phyloP scores from a whole-genome alignment of 805 yeast genomes.

The Candida morakotiae region DNA sequence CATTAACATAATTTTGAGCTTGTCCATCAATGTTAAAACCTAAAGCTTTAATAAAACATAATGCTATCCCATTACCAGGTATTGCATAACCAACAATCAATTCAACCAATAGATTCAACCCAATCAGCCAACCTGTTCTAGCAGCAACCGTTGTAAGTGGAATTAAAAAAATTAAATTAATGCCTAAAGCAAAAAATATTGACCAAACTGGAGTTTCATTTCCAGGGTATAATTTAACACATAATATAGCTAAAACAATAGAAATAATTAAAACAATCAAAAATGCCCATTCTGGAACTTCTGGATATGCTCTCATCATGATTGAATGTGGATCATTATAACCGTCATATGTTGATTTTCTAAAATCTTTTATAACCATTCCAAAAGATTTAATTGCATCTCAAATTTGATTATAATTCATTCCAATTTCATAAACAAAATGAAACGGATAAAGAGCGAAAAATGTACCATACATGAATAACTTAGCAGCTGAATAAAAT shows the following conservation, averaged over 20 bases:
- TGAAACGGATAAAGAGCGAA: conserved; percentile 25
- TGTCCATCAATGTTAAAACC: conserved; percentile 28
- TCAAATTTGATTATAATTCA: conserved; percentile 11
- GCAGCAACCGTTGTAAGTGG: conserved; percentile 47
- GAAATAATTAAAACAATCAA: conserved; percentile 20
- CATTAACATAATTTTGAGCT: conserved; percentile 25
- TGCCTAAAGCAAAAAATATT: conserved; percentile 47
- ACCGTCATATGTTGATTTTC: conserved; percentile 11
- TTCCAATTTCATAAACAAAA: conserved; percentile 12
- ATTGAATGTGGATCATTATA: conserved; percentile 24
- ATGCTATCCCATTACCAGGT: conserved; percentile 22
- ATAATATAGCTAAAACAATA: conserved; percentile 25
- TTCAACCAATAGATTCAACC: conserved; percentile 51
- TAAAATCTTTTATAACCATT: conserved; percentile 9
- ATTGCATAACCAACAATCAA: conserved; percentile 36
- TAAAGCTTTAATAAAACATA: conserved; percentile 18
- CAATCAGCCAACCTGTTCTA: conserved; percentile 45
- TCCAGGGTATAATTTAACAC: conserved; percentile 27
- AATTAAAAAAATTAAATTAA: conserved; percentile 47
- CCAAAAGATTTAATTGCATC: conserved; percentile 10
- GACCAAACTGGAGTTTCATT: conserved; percentile 59
- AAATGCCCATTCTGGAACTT: conserved; percentile 35
- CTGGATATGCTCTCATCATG: conserved; percentile 28
- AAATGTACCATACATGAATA: conserved; percentile 23
- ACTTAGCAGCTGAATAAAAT: conserved; percentile 24